Conservation (phyloP, 441 rosid species). For the Adansonia grandidieri region DNA sequence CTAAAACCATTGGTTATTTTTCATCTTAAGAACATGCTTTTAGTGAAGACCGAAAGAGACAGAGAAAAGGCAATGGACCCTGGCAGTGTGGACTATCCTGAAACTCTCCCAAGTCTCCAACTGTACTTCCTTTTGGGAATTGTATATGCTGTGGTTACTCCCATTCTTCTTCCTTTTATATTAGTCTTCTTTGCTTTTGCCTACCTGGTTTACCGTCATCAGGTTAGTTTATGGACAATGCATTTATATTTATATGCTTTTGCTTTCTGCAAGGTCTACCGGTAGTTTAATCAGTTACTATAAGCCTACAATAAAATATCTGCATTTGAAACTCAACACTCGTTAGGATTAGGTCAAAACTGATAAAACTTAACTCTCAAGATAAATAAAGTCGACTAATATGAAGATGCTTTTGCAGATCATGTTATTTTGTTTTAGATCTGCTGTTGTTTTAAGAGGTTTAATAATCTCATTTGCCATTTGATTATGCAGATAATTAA, state of each 20-base stretch:
- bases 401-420: neutral
- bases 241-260: conserved; percentile 1
- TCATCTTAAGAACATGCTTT: conserved; percentile 87
- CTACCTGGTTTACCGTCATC: conserved; percentile 93
- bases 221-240: conserved; percentile 52
- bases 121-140: conserved; percentile 92
- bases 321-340: neutral
- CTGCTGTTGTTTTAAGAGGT: neutral
- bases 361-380: conserved; percentile 1
- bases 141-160: conserved; percentile 89
- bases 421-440: neutral
- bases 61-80: conserved; percentile 87
- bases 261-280: neutral
- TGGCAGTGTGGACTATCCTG: conserved; percentile 77
- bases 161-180: conserved; percentile 94
- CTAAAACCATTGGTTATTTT: conserved; percentile 78
- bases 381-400: neutral
- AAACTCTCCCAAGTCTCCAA: conserved; percentile 88
- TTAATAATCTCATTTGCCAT: conserved; percentile 3
- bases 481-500: conserved; percentile 69
- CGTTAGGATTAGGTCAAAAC: conserved; percentile 2
- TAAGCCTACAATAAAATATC: neutral
- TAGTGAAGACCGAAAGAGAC: conserved; percentile 89
- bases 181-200: conserved; percentile 88
- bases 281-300: neutral